These are phyloP conservation scores for Amanita muscaria DNA, from an alignment of 768 basidiomycete genomes.

Conservation along the genomic window DNA sequence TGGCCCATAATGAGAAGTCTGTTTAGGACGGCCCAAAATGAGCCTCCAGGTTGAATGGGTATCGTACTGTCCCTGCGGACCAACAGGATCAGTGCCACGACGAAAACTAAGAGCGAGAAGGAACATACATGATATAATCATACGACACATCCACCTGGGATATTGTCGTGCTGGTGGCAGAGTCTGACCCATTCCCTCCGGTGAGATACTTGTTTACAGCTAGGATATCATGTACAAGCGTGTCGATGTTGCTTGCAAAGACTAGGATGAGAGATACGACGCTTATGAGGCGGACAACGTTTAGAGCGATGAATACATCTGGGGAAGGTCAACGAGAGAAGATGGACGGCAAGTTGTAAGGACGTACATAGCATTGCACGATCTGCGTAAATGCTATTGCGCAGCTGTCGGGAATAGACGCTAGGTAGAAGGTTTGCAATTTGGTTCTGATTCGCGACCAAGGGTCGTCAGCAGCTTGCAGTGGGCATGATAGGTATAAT, in stretches of 20 bases:
- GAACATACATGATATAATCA: slow-evolving; percentile 69
- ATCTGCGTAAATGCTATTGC: not conserved
- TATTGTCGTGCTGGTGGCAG: no score
- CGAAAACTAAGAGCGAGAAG: slow-evolving; percentile 1
- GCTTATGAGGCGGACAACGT: no score
- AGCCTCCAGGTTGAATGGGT: slow-evolving; percentile 84
- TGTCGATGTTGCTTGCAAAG: no score
- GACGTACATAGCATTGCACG: slow-evolving; percentile 27
- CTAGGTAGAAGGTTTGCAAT: no score
- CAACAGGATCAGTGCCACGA: slow-evolving; percentile 4
- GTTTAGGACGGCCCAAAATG: slow-evolving; percentile 88
- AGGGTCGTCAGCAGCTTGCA: not conserved
- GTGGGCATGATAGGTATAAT: no score
- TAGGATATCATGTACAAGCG: no score
- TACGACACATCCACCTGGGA: no score
- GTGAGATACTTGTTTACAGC: slow-evolving; percentile 53
- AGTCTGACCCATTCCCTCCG: slow-evolving; percentile 22
- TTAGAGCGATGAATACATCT: no score
- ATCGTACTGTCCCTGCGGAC: slow-evolving; percentile 61
- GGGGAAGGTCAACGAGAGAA: no score
- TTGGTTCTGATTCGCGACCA: no score
- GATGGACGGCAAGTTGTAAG: not conserved
- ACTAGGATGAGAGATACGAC: no score
- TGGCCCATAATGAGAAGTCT: slow-evolving; percentile 80
- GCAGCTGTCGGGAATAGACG: no score